phyloP scores from a whole-genome alignment of 495 filamentous ascomycete genomes.

The Endocarpon pusillum region DNA sequence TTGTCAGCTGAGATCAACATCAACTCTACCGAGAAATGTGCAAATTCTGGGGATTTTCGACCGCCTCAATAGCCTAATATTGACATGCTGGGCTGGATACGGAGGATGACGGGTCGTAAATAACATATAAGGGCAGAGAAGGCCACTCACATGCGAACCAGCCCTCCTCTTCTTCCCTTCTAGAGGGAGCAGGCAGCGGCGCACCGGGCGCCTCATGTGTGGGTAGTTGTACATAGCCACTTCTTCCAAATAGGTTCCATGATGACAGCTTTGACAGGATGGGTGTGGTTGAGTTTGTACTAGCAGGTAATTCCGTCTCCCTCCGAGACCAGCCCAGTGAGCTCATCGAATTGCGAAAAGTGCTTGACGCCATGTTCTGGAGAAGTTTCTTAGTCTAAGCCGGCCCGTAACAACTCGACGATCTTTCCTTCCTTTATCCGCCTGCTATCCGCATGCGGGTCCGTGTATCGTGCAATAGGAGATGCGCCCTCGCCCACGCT shows the following conservation, averaged over 20 bases:
- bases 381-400: too few relatives aligned
- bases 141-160: slow-evolving; percentile 86
- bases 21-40: too few relatives aligned
- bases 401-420: too few relatives aligned
- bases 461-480: too few relatives aligned
- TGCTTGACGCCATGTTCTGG: slow-evolving; percentile 69
- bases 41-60: too few relatives aligned
- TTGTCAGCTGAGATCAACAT: too few relatives aligned
- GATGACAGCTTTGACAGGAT: slow-evolving; percentile 69
- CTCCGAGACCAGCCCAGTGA: slow-evolving; percentile 88
- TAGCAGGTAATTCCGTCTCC: slow-evolving; percentile 61
- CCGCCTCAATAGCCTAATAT: too few relatives aligned
- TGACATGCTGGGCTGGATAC: too few relatives aligned
- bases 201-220: slow-evolving; percentile 71
- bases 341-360: slow-evolving; percentile 87
- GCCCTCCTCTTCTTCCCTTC: slow-evolving; percentile 85
- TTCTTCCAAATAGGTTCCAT: slow-evolving; percentile 73
- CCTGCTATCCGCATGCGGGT: too few relatives aligned
- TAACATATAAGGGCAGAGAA: not conserved
- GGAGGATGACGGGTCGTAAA: not conserved
- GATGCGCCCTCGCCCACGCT: too few relatives aligned
- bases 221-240: slow-evolving; percentile 83
- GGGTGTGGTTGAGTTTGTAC: slow-evolving; percentile 55
- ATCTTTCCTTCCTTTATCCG: too few relatives aligned
- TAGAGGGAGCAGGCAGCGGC: slow-evolving; percentile 65